A percentile compares a stretch with the other conserved stretches of the same genome.
These are phyloP conservation scores for Leonotis leonurus DNA, from an alignment of 257 asterid genomes.

Conservation along the genomic window DNA sequence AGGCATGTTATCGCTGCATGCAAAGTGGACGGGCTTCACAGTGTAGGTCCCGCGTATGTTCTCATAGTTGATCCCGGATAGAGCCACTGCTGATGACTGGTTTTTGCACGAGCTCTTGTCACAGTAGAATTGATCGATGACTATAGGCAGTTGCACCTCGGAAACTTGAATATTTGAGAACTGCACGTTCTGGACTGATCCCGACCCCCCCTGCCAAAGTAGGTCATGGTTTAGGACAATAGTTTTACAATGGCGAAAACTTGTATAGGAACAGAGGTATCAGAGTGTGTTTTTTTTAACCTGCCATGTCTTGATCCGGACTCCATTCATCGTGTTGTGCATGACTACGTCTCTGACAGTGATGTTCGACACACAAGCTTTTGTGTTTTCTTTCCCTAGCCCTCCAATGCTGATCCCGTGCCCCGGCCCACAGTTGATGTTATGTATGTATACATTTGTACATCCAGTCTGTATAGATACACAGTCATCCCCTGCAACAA, in stretches of 20 bases:
- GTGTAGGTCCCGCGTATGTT: constrained; percentile 83
- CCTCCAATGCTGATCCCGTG: constrained; percentile 97
- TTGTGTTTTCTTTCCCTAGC: constrained; percentile 77
- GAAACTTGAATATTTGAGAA: constrained; percentile 76
- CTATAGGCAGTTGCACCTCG: constrained; percentile 74
- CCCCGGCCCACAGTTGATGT: constrained; percentile 86
- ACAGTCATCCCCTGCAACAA: constrained; percentile 80
- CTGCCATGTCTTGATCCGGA: constrained; percentile 92
- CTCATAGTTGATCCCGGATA: constrained; percentile 68
- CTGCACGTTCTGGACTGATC: constrained; percentile 58
- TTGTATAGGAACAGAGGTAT: neutral
- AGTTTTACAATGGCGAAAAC: neutral
- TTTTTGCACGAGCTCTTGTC: constrained; percentile 66
- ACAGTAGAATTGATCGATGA: constrained; percentile 93
- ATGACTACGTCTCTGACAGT: constrained; percentile 59
- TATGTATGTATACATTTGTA: constrained; percentile 57
- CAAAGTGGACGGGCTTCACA: constrained; percentile 77
- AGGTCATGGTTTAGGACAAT: neutral
- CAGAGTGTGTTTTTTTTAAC: constrained; percentile 15
- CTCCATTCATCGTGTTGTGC: constrained; percentile 83
- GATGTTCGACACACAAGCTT: constrained; percentile 87
- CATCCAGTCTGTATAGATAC: constrained; percentile 89
- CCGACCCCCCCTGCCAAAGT: constrained; percentile 71
- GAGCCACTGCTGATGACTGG: constrained; percentile 74
- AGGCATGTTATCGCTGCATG: constrained; percentile 77